Percentiles rank a stretch among this genome's conserved stretches.
These are phyloP conservation scores for Mycena sp. DNA, from an alignment of 1,284 basidiomycete genomes.

Conservation along the genomic window DNA sequence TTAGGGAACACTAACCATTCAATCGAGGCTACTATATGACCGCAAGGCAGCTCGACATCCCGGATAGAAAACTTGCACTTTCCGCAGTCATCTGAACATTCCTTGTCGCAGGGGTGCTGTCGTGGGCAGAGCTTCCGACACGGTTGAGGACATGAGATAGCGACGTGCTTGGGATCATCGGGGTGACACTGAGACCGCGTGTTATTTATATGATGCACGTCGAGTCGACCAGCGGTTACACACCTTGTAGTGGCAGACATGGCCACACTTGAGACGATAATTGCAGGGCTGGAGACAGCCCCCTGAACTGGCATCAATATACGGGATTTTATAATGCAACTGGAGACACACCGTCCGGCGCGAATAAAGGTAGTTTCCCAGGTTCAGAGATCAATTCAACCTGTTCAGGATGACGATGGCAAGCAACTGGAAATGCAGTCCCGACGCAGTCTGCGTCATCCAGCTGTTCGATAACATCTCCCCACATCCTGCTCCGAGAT, in stretches of 20 bases:
- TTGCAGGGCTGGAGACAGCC: conserved; percentile 73
- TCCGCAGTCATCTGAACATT: conserved; percentile 67
- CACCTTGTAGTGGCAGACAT: conserved; percentile 74
- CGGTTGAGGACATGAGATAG: conserved; percentile 60
- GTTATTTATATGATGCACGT: background rate
- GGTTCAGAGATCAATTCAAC: conserved; percentile 59
- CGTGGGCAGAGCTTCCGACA: conserved; percentile 67
- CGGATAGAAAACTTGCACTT: conserved; percentile 62
- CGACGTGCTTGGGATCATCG: conserved; percentile 66
- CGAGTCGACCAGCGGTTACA: conserved; percentile 9
- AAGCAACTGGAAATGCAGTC: conserved; percentile 65
- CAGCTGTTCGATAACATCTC: conserved; percentile 65
- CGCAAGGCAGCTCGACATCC: conserved; percentile 70
- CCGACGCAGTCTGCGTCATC: conserved; percentile 59
- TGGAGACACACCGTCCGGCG: conserved; percentile 64
- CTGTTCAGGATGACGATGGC: conserved; percentile 64
- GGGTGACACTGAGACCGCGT: conserved; percentile 67
- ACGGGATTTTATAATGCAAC: background rate
- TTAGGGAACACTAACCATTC: conserved; percentile 59
- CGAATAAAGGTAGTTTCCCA: conserved; percentile 59
- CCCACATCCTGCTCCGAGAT: conserved; percentile 69
- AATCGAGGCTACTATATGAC: conserved; percentile 61
- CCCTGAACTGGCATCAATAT: conserved; percentile 49
- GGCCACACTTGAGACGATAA: conserved; percentile 73
- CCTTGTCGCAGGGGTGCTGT: conserved; percentile 68